Evolutionary conservation across 176 grass and related monocot species (phyloP).

Genomic region (Neostapfia colusana): DNA sequence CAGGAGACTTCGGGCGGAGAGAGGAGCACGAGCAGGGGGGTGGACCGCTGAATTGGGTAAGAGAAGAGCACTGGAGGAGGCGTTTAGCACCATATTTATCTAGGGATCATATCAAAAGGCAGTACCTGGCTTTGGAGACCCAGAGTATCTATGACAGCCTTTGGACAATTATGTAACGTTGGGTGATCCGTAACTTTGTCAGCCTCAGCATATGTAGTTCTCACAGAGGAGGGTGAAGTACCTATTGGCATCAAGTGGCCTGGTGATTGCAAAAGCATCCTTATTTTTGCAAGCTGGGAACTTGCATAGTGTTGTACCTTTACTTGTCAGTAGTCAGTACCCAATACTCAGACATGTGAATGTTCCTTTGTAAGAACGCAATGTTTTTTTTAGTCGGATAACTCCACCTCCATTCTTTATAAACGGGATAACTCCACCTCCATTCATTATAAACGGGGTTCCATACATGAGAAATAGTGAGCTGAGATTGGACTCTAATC

Average conservation of each 20-base stretch:
- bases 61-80: slow-evolving; percentile 82
- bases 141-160: background rate
- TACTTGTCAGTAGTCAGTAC: background rate
- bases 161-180: background rate
- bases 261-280: background rate
- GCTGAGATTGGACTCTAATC: too few species aligned
- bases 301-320: slow-evolving; percentile 19
- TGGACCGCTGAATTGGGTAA: slow-evolving; percentile 78
- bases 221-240: background rate
- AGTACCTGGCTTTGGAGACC: background rate
- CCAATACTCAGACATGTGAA: background rate
- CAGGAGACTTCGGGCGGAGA: slow-evolving; percentile 54
- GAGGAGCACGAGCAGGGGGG: slow-evolving; percentile 72
- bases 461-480: too few species aligned
- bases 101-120: slow-evolving; percentile 26
- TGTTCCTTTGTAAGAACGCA: background rate
- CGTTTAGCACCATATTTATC: slow-evolving; percentile 72
- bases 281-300: slow-evolving; percentile 22
- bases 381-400: too few species aligned
- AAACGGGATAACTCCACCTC: too few species aligned
- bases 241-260: background rate
- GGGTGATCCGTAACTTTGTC: slow-evolving; percentile 8
- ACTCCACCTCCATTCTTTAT: too few species aligned
- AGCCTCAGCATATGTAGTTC: background rate
- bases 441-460: too few species aligned